A percentile compares a stretch with the other conserved stretches of the same genome.
phyloP scores from a whole-genome alignment of 805 yeast genomes.

The Saturnispora galanensis region DNA sequence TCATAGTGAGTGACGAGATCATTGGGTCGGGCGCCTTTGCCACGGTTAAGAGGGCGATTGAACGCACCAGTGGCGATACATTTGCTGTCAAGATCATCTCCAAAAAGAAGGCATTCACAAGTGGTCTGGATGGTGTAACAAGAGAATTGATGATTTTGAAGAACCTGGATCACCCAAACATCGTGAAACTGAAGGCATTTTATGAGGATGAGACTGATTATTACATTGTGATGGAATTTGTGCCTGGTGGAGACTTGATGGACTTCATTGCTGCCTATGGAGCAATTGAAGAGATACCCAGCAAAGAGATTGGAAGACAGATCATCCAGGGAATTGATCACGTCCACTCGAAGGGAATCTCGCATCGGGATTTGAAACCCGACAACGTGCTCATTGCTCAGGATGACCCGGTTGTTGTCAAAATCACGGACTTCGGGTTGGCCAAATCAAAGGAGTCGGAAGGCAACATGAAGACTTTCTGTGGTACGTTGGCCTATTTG shows the following conservation, averaged over 20 bases:
- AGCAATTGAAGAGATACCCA: conserved; percentile 82
- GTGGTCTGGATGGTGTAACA: conserved; percentile 71
- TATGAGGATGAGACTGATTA: conserved; percentile 75
- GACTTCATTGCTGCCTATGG: conserved; percentile 93
- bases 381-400: conserved; percentile 87
- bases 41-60: conserved; percentile 83
- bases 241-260: conserved; percentile 96
- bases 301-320: conserved; percentile 78
- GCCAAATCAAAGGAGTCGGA: conserved; percentile 84
- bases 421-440: conserved; percentile 91
- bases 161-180: conserved; percentile 72
- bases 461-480: conserved; percentile 86
- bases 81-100: conserved; percentile 88
- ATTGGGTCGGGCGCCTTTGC: conserved; percentile 99
- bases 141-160: conserved; percentile 78
- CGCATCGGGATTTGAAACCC: conserved; percentile 96
- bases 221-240: conserved; percentile 90
- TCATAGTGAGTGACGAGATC: conserved; percentile 70
- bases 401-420: conserved; percentile 85
- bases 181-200: conserved; percentile 73
- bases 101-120: conserved; percentile 66
- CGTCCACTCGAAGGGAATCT: conserved; percentile 81
- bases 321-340: conserved; percentile 75
- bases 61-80: conserved; percentile 73
- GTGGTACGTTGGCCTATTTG: conserved; percentile 94